phyloP scores from a whole-genome alignment of 495 filamentous ascomycete genomes.

The Penicillium antarcticum region DNA sequence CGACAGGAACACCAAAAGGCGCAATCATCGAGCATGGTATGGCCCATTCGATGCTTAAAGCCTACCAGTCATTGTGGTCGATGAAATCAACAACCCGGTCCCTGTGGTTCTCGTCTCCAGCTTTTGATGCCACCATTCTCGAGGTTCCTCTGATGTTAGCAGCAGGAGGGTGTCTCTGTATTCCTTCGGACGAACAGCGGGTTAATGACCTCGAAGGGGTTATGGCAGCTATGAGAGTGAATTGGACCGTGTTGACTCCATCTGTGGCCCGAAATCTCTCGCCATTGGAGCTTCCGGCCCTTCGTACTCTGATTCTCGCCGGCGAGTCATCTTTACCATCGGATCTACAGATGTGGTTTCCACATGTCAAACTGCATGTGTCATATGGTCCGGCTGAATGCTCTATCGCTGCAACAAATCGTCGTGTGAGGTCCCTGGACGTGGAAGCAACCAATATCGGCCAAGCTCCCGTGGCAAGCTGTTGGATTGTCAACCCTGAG shows the following conservation, averaged over 20 bases:
- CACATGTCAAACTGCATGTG: slow-evolving; percentile 16
- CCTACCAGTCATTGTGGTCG: no score
- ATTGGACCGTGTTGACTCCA: neutral
- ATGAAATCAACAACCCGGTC: neutral
- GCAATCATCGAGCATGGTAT: neutral
- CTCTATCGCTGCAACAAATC: no score
- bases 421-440: no score
- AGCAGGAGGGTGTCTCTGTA: neutral
- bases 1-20: neutral
- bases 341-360: slow-evolving; percentile 16
- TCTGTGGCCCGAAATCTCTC: neutral
- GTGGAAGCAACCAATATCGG: no score
- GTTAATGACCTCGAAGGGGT: neutral
- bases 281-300: neutral
- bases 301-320: neutral
- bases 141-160: neutral
- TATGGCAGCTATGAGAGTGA: neutral
- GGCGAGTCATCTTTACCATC: neutral
- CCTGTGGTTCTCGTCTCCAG: neutral
- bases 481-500: no score
- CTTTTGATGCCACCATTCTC: neutral
- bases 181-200: neutral
- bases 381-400: no score
- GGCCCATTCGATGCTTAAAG: neutral
- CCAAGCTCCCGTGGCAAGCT: no score